These are phyloP conservation scores for Ophiobolus disseminans DNA, from an alignment of 2,329 filamentous ascomycete genomes.

Conservation along the genomic window DNA sequence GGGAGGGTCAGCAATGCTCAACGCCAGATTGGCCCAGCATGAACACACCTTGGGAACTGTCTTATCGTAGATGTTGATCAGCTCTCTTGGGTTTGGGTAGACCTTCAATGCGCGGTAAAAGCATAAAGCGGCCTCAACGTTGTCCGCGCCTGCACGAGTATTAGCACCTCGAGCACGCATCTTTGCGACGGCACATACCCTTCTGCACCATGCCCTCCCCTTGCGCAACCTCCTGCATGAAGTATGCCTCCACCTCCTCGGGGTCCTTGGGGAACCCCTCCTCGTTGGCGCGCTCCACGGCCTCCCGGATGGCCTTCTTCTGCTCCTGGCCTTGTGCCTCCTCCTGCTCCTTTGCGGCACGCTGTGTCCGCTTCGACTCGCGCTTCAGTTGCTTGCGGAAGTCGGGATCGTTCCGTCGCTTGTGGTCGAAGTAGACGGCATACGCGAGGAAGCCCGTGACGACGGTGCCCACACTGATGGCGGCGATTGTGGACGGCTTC, in stretches of 20 bases:
- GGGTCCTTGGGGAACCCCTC: slow-evolving; percentile 90
- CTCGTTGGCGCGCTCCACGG: slow-evolving; percentile 81
- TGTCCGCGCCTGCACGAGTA: slow-evolving; percentile 63
- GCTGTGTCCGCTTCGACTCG: slow-evolving; percentile 75
- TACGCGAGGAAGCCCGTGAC: slow-evolving; percentile 68
- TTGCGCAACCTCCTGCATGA: slow-evolving; percentile 91
- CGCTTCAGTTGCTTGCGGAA: slow-evolving; percentile 72
- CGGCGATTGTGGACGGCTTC: slow-evolving; percentile 64
- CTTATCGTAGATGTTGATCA: slow-evolving; percentile 98
- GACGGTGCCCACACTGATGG: slow-evolving; percentile 65
- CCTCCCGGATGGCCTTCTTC: slow-evolving; percentile 75
- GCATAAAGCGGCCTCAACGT: slow-evolving; percentile 84
- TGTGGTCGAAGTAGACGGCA: slow-evolving; percentile 72
- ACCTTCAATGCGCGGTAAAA: slow-evolving; percentile 99
- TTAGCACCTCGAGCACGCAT: slow-evolving; percentile 17
- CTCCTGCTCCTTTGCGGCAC: slow-evolving; percentile 74
- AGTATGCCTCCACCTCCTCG: slow-evolving; percentile 94
- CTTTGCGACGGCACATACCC: slow-evolving; percentile 60
- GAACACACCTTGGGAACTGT: slow-evolving; percentile 85
- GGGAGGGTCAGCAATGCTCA: slow-evolving; percentile 18
- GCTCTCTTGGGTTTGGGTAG: slow-evolving; percentile 89
- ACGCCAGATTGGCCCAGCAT: not conserved
- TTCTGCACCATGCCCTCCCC: slow-evolving; percentile 85
- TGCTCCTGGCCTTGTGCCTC: slow-evolving; percentile 70
- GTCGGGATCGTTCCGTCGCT: slow-evolving; percentile 67